Evolutionary conservation across 1,284 basidiomycete species (phyloP).

Genomic region (Naganishia albida): DNA sequence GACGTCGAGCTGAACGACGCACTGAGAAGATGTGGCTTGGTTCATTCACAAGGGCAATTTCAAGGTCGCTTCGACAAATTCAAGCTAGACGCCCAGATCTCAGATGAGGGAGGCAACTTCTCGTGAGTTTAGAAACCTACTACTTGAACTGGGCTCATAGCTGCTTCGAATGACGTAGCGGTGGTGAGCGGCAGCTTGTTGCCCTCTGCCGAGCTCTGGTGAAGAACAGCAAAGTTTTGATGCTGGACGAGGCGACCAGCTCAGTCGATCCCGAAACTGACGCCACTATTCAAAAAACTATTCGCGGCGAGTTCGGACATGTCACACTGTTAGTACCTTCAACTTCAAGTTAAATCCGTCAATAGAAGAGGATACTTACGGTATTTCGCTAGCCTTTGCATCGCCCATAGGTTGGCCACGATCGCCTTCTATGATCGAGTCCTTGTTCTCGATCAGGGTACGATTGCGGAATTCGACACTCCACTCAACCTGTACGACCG

Average conservation of each 20-base stretch:
- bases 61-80: slow-evolving; percentile 61
- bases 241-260: slow-evolving; percentile 58
- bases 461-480: slow-evolving; percentile 48
- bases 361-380: neutral
- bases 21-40: slow-evolving; percentile 57
- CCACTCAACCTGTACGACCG: slow-evolving; percentile 50
- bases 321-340: slow-evolving; percentile 44
- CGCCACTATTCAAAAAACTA: slow-evolving; percentile 70
- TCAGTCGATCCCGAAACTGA: slow-evolving; percentile 70
- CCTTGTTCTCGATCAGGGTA: slow-evolving; percentile 48
- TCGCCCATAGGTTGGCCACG: slow-evolving; percentile 73
- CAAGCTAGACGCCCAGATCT: slow-evolving; percentile 59
- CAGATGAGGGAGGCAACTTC: slow-evolving; percentile 43
- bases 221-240: slow-evolving; percentile 67
- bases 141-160: slow-evolving; percentile 57
- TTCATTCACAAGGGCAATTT: slow-evolving; percentile 54
- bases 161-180: slow-evolving; percentile 52
- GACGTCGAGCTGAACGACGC: slow-evolving; percentile 59
- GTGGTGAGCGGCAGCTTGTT: slow-evolving; percentile 58
- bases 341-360: slow-evolving; percentile 27
- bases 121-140: slow-evolving; percentile 8
- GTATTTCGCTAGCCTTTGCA: slow-evolving; percentile 57
- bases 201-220: slow-evolving; percentile 70
- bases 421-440: slow-evolving; percentile 58
- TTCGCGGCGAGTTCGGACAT: slow-evolving; percentile 66